These are phyloP conservation scores for Chalciporus piperatus DNA, from an alignment of 768 basidiomycete species.

Conservation along the genomic window DNA sequence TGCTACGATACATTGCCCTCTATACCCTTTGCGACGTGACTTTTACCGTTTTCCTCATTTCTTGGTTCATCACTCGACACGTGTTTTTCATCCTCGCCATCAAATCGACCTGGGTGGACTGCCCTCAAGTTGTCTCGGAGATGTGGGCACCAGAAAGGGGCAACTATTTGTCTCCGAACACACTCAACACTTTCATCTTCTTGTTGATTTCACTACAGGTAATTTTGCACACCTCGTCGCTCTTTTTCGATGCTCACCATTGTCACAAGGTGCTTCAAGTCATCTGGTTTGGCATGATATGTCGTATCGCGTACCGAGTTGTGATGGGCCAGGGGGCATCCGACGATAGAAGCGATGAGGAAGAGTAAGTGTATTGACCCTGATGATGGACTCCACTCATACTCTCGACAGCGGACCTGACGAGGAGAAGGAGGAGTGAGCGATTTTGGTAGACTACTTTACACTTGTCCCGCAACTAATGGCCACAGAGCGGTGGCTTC, in stretches of 20 bases:
- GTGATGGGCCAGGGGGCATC: slow-evolving; percentile 72
- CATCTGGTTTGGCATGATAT: slow-evolving; percentile 87
- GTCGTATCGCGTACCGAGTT: slow-evolving; percentile 78
- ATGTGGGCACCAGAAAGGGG: slow-evolving; percentile 63
- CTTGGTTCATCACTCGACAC: slow-evolving; percentile 91
- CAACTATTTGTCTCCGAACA: slow-evolving; percentile 48
- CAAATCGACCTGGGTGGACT: slow-evolving; percentile 53
- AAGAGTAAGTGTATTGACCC: slow-evolving; percentile 43
- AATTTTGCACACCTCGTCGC: not conserved
- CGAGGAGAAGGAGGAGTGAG: slow-evolving; percentile 28
- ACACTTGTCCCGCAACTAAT: slow-evolving; percentile 24
- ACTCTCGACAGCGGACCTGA: slow-evolving; percentile 15
- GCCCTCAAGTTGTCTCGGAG: slow-evolving; percentile 41
- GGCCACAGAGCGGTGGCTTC: slow-evolving; percentile 12
- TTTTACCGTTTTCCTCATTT: slow-evolving; percentile 81
- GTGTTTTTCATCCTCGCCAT: slow-evolving; percentile 75
- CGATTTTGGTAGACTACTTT: slow-evolving; percentile 24
- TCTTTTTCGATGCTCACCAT: slow-evolving; percentile 6
- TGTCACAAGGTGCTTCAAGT: slow-evolving; percentile 59
- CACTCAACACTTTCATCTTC: slow-evolving; percentile 46
- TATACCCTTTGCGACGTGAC: slow-evolving; percentile 65
- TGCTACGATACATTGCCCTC: slow-evolving; percentile 81
- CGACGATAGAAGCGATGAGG: slow-evolving; percentile 85
- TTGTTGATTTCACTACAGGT: slow-evolving; percentile 67
- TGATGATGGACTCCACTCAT: not conserved